A percentile compares a stretch with the other conserved stretches of the same genome.
These are phyloP conservation scores for Leccinum barrowsii DNA, from an alignment of 768 basidiomycete species.

Conservation along the genomic window DNA sequence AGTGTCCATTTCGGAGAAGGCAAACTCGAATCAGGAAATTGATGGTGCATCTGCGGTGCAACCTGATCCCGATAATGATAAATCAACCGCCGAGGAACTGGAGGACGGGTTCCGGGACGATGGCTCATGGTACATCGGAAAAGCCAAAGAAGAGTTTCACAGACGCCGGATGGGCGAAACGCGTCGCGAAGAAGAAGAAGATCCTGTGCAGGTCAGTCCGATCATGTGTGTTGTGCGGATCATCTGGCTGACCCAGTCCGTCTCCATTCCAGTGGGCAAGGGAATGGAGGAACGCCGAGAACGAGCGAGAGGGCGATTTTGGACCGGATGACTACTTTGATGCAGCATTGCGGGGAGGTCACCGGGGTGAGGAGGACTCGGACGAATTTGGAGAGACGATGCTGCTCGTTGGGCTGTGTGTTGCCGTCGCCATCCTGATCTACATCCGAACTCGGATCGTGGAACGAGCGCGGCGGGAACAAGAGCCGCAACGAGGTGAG, in stretches of 20 bases:
- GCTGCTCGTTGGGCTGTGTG: slow-evolving; percentile 68
- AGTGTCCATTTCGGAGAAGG: slow-evolving; percentile 27
- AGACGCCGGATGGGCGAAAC: slow-evolving; percentile 45
- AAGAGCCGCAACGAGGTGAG: slow-evolving; percentile 42
- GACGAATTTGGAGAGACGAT: slow-evolving; percentile 82
- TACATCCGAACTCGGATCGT: slow-evolving; percentile 79
- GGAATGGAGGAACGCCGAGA: slow-evolving; percentile 67
- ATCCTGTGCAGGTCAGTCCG: slow-evolving; percentile 63
- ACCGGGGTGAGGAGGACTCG: slow-evolving; percentile 57
- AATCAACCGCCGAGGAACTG: slow-evolving; percentile 19
- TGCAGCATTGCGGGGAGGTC: slow-evolving; percentile 53
- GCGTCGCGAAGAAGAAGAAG: slow-evolving; percentile 55
- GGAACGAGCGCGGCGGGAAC: slow-evolving; percentile 65
- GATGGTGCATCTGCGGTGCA: slow-evolving; percentile 15
- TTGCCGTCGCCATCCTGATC: slow-evolving; percentile 68
- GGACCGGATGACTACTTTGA: slow-evolving; percentile 85
- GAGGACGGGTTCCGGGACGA: slow-evolving; percentile 40
- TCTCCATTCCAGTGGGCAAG: slow-evolving; percentile 62
- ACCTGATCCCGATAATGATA: slow-evolving; percentile 1
- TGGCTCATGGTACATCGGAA: slow-evolving; percentile 79
- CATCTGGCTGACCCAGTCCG: slow-evolving; percentile 3
- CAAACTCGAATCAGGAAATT: slow-evolving; percentile 22
- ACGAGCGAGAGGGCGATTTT: slow-evolving; percentile 69
- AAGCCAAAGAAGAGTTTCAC: slow-evolving; percentile 75
- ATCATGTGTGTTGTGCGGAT: not conserved